Conservation (phyloP, 2,329 filamentous ascomycete species). For the Annulohypoxylon truncatum region DNA sequence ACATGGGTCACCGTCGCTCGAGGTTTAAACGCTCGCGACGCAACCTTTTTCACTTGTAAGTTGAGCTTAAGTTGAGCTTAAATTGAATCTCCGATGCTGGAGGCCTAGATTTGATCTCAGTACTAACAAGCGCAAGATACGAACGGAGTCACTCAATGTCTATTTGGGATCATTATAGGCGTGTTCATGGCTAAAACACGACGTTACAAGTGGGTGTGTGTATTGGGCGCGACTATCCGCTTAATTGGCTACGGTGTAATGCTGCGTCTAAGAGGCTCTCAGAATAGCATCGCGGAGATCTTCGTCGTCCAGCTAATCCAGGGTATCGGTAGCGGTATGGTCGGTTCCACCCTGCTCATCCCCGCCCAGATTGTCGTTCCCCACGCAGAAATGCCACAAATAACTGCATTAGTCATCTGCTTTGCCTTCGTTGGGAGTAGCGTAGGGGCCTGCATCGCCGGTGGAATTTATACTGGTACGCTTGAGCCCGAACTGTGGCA, state of each 20-base stretch:
- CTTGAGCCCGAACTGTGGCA: constrained; percentile 53
- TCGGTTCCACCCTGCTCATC: constrained; percentile 57
- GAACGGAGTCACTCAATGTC: constrained; percentile 56
- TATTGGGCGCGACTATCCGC: constrained; percentile 56
- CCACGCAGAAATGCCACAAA: constrained; percentile 59
- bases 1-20: constrained; percentile 59
- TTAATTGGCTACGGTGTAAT: constrained; percentile 63
- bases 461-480: constrained; percentile 62
- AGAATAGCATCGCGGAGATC: constrained; percentile 58
- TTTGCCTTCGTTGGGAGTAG: constrained; percentile 55
- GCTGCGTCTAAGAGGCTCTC: constrained; percentile 59
- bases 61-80: constrained; percentile 1
- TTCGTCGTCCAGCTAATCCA: constrained; percentile 62
- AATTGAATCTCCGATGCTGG: neutral
- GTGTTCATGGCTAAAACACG: constrained; percentile 56
- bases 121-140: constrained; percentile 35
- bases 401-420: constrained; percentile 59
- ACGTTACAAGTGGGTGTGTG: constrained; percentile 60
- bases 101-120: neutral
- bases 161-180: constrained; percentile 56
- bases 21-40: constrained; percentile 54
- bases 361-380: constrained; percentile 59
- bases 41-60: constrained; percentile 55
- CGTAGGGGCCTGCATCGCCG: constrained; percentile 57
- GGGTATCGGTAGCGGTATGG: constrained; percentile 59